phyloP scores from a whole-genome alignment of 179 eudicot genomes.

The Carnegiea gigantea region DNA sequence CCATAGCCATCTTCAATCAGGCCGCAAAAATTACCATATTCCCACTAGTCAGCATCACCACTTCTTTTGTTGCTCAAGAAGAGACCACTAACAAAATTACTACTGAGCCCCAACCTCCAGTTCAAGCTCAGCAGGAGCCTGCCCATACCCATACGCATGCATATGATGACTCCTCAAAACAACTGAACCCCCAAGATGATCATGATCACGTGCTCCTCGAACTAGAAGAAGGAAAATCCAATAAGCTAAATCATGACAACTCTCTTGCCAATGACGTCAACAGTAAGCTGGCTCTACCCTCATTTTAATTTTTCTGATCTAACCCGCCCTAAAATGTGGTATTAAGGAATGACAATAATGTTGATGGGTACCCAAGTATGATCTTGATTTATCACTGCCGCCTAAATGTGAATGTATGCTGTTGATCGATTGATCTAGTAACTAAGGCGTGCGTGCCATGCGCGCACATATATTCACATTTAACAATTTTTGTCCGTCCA shows the following conservation, averaged over 20 bases:
- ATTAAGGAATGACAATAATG: no score
- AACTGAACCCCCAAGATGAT: slow-evolving; percentile 5
- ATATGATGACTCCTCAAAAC: slow-evolving; percentile 8
- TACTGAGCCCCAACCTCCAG: slow-evolving; percentile 19
- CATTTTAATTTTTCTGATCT: neutral
- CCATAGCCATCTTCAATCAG: slow-evolving; percentile 96
- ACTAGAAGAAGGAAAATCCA: slow-evolving; percentile 44
- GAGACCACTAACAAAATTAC: slow-evolving; percentile 50
- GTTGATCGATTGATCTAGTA: no score
- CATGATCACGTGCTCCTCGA: slow-evolving; percentile 33
- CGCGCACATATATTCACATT: neutral
- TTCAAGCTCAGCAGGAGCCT: neutral
- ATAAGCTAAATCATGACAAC: slow-evolving; percentile 11
- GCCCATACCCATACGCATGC: slow-evolving; percentile 1
- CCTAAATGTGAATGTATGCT: no score
- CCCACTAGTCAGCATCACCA: slow-evolving; percentile 91
- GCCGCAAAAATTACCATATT: slow-evolving; percentile 83
- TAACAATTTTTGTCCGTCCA: no score
- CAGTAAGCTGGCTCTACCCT: neutral
- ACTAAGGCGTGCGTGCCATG: neutral
- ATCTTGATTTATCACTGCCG: no score
- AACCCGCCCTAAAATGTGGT: neutral
- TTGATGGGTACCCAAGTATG: no score
- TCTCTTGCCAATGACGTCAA: slow-evolving; percentile 24
- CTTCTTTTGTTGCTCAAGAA: slow-evolving; percentile 98